Percentiles rank a stretch among this genome's conserved stretches.
Evolutionary conservation across 2,329 filamentous ascomycete genomes (phyloP).

Genomic region (Talaromyces sp.): DNA sequence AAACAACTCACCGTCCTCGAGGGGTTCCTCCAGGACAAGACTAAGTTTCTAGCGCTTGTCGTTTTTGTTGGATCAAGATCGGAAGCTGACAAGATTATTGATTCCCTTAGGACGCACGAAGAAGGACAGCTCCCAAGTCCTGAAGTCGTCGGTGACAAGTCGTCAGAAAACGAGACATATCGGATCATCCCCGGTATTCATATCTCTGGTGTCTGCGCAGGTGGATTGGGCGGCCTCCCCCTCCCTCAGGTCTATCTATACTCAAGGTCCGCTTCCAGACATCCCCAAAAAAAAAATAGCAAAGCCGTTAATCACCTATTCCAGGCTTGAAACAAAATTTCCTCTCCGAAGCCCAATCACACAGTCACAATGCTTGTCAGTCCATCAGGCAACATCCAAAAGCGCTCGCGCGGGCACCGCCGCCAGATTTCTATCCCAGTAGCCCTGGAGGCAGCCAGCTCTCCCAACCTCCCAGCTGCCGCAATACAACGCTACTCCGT

Average conservation of each 20-base stretch:
- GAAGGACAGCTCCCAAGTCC: slow-evolving; percentile 5
- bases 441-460: slow-evolving; percentile 69
- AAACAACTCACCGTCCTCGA: slow-evolving; percentile 6
- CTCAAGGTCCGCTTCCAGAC: slow-evolving; percentile 3
- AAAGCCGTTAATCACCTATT: background rate
- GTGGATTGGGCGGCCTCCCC: slow-evolving; percentile 5
- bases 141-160: slow-evolving; percentile 2
- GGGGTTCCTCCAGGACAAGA: slow-evolving; percentile 6
- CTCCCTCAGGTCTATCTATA: slow-evolving; percentile 1
- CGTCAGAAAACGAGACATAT: slow-evolving; percentile 1
- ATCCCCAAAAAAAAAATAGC: background rate
- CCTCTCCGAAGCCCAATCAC: background rate
- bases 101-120: slow-evolving; percentile 9
- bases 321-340: background rate
- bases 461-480: slow-evolving; percentile 56
- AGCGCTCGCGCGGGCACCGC: slow-evolving; percentile 70
- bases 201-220: slow-evolving; percentile 3
- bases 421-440: slow-evolving; percentile 83
- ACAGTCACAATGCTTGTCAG: slow-evolving; percentile 65
- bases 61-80: slow-evolving; percentile 1
- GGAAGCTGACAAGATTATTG: slow-evolving; percentile 9
- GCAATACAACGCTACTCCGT: slow-evolving; percentile 49
- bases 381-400: slow-evolving; percentile 65
- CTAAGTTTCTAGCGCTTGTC: slow-evolving; percentile 13
- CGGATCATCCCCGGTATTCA: background rate